These are phyloP conservation scores for Fraxinus cuspidata DNA, from an alignment of 257 asterid species.

Conservation along the genomic window DNA sequence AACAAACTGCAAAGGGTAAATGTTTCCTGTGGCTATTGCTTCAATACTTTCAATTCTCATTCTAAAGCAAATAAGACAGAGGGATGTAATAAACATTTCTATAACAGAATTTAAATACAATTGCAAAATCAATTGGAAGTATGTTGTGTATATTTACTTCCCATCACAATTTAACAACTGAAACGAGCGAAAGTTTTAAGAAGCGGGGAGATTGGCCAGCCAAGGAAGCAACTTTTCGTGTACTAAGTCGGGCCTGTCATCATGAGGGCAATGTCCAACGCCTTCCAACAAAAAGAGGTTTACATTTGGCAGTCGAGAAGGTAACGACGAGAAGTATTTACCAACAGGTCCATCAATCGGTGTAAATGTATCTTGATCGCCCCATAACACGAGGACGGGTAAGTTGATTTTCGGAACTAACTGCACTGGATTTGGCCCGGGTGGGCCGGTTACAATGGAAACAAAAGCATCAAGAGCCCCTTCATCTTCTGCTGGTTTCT, in stretches of 20 bases:
- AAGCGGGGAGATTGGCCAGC: constrained; percentile 55
- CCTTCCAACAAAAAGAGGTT: constrained; percentile 67
- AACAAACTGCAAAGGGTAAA: background rate
- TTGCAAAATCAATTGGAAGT: background rate
- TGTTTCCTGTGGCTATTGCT: background rate
- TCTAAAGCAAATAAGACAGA: background rate
- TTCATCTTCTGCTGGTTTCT: constrained; percentile 72
- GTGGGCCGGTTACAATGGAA: constrained; percentile 92
- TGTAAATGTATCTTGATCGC: constrained; percentile 81
- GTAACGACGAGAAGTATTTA: constrained; percentile 66
- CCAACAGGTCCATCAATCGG: constrained; percentile 98
- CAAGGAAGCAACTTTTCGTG: constrained; percentile 84
- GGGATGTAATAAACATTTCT: background rate
- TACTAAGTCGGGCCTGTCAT: constrained; percentile 88
- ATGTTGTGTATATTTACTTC: background rate
- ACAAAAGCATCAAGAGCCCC: constrained; percentile 98
- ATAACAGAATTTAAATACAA: background rate
- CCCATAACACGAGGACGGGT: constrained; percentile 85
- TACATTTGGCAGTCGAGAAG: constrained; percentile 49
- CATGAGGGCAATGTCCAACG: constrained; percentile 98
- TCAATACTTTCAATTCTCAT: background rate
- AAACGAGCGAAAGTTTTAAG: constrained; percentile 13
- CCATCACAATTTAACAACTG: background rate
- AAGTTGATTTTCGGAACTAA: constrained; percentile 58
- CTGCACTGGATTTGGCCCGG: constrained; percentile 84